These are phyloP conservation scores for Xylariomycetidae sp. DNA, from an alignment of 2,329 filamentous ascomycete genomes.

Conservation along the genomic window DNA sequence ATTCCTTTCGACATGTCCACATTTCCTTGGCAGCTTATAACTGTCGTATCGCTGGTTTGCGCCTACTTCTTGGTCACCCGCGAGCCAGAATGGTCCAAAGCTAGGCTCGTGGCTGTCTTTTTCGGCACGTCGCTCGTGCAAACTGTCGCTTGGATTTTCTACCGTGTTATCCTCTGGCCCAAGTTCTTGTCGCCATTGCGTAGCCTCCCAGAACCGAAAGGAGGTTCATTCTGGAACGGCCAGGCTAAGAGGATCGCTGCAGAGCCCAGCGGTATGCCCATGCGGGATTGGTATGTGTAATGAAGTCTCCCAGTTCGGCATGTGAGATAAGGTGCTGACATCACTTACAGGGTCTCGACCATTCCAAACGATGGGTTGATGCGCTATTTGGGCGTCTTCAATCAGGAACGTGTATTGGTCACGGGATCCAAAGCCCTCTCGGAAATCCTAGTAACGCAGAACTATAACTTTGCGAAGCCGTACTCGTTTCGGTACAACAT, in stretches of 20 bases:
- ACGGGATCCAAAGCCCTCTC: constrained; percentile 60
- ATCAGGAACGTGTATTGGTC: constrained; percentile 33
- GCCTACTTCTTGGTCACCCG: constrained; percentile 28
- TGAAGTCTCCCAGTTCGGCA: no score
- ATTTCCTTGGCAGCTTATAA: constrained; percentile 25
- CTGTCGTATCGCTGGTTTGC: constrained; percentile 23
- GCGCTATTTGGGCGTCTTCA: constrained; percentile 50
- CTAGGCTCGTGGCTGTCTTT: constrained; percentile 30
- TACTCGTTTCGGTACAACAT: constrained; percentile 48
- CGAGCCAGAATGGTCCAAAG: constrained; percentile 26
- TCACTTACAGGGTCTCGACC: constrained; percentile 46
- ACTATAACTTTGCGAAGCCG: constrained; percentile 68
- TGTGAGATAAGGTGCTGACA: no score
- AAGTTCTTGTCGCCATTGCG: constrained; percentile 45
- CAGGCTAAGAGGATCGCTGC: constrained; percentile 37
- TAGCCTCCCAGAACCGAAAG: constrained; percentile 40
- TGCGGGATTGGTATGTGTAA: constrained; percentile 44
- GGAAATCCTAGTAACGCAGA: constrained; percentile 64
- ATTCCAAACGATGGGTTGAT: constrained; percentile 67
- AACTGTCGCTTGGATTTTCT: constrained; percentile 33
- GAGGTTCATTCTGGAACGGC: constrained; percentile 43
- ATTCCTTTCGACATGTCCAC: no score
- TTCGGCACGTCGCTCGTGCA: constrained; percentile 30
- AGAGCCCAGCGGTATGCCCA: constrained; percentile 38
- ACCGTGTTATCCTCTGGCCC: constrained; percentile 43